These are phyloP conservation scores for Apiotrichum porosum DNA, from an alignment of 1,284 basidiomycete genomes.

Conservation along the genomic window DNA sequence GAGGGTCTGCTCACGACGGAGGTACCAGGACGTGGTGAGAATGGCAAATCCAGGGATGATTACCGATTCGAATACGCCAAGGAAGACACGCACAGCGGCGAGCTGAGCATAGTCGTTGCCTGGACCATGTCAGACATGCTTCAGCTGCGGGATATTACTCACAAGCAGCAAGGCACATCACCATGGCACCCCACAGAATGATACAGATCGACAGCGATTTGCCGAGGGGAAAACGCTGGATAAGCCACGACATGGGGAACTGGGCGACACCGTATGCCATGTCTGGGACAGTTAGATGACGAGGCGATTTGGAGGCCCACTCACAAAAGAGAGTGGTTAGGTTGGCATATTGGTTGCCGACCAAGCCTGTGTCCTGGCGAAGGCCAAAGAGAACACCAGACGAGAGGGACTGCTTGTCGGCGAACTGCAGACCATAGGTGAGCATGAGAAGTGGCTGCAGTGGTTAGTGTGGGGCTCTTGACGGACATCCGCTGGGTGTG, in stretches of 20 bases:
- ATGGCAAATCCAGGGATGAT: slow-evolving; percentile 22
- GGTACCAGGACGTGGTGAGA: slow-evolving; percentile 32
- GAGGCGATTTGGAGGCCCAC: not conserved
- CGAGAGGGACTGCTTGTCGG: slow-evolving; percentile 19
- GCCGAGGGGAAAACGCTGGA: slow-evolving; percentile 29
- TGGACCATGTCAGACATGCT: no score
- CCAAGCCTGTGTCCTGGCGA: slow-evolving; percentile 15
- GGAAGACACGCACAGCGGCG: slow-evolving; percentile 19
- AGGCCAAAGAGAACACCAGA: slow-evolving; percentile 23
- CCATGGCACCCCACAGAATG: slow-evolving; percentile 21
- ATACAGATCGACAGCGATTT: slow-evolving; percentile 11
- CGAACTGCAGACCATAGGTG: slow-evolving; percentile 11
- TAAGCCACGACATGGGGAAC: slow-evolving; percentile 21
- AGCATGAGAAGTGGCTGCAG: slow-evolving; percentile 9
- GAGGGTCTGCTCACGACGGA: slow-evolving; percentile 22
- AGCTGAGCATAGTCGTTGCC: slow-evolving; percentile 27
- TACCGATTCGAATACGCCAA: slow-evolving; percentile 23
- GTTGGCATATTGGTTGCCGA: slow-evolving; percentile 16
- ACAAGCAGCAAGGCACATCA: slow-evolving; percentile 21
- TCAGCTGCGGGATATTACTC: no score
- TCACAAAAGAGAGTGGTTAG: slow-evolving; percentile 21
- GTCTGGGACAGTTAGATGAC: slow-evolving; percentile 1
- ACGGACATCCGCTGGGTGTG: no score
- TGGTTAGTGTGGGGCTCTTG: not conserved
- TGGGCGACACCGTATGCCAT: slow-evolving; percentile 22